Evolutionary conservation across 768 basidiomycete genomes (phyloP), one percentile per base, ranked within the genome.

Genomic region (Inosperma sp.): DNA sequence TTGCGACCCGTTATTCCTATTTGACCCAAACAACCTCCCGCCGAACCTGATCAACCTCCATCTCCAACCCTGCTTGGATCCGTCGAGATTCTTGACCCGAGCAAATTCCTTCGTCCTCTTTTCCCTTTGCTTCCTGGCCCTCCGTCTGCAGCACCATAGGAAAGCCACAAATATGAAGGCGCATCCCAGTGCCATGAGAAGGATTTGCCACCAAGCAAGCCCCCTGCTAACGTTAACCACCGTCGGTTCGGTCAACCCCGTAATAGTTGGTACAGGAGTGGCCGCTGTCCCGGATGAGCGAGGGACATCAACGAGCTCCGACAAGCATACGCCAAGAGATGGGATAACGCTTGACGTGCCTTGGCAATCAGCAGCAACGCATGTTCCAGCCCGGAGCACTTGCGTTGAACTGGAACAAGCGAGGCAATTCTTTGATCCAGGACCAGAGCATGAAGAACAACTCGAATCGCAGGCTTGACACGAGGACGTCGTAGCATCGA

Each of bases 141-240:
- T 81, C 14, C 85, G 76, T 19, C 89, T 80, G 80, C 83, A 90
- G 56, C 73, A 74, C 69, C 79, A 72, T 54, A 91, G 61, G 53
- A 88, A 65, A 39, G 79, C 64, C 34, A 89, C 50, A 62, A 88
- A 82, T 66, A 91, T 83, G 67, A 91, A 86, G 13, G 83, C 83
- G 61, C 84, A 86, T 8, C 89, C 87, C 30, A 90, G 78, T 0
- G 83, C 73, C 86, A 91, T 91, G 49, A 91, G 77, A 49, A 91
- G 71, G 57, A 91, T 89, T 69, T 92, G 75, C 88, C 88, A 91
- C 88, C 89, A 91, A 52, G 71, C 69, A 7, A 90, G 69, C 19
- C 72, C 58, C 22, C 69, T 72, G 17, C 60, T 64, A 16, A 58
- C 45, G 48, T 53, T 56, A 23, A 65, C 59, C 5, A 57, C 52